Base-by-base conservation (phyloP, 768 basidiomycete species). In the Mycena rosella region DNA sequence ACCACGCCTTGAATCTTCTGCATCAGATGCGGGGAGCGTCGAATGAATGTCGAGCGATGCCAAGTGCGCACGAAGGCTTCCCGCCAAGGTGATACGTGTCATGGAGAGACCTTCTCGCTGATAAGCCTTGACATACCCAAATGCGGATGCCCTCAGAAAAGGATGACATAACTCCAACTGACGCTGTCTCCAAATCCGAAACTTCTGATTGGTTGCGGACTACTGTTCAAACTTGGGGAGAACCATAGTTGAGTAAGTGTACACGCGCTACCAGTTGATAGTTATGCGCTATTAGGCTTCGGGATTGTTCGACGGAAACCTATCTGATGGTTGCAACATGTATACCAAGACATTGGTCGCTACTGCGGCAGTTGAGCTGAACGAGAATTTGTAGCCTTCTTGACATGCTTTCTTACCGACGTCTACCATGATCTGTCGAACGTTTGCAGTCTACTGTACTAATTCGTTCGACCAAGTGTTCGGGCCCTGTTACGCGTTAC, bases 191-290 rank as follows among this genome's bases (percentile, higher is more conserved):
- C 53, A 54, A 54, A 36, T 54, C 53, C 53, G 34, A 22, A 34
- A n/a, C 53, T 54, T 54, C 53, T 54, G 53, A 54, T 54, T 38
- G 34, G 53, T 54, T 54, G 53, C 53, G 34, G 53, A 54, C 53
- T 54, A 54, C 53, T 36, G 53, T 54, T 54, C 27, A 36, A 54
- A 54, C 34, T 36, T 54, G 32, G 34, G 53, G 53, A 36, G 32
- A 36, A 54, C 53, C 34, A 54, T 54, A 54, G 36, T 54, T 54
- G 53, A 36, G 53, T 54, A 54, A 38, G 53, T 54, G 53, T 54
- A 54, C 53, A 54, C 53, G 53, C 53, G 32, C 53, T 54, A 51
- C 49, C 49, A 30, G 27, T 51, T 51, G 27, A 51, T 51, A 11
- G 29, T 51, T 51, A 51, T 51, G 49, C 49, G 10, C 49, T 51